Evolutionary conservation across 2,329 filamentous ascomycete species (phyloP).

Genomic region (Fusarium siculi): DNA sequence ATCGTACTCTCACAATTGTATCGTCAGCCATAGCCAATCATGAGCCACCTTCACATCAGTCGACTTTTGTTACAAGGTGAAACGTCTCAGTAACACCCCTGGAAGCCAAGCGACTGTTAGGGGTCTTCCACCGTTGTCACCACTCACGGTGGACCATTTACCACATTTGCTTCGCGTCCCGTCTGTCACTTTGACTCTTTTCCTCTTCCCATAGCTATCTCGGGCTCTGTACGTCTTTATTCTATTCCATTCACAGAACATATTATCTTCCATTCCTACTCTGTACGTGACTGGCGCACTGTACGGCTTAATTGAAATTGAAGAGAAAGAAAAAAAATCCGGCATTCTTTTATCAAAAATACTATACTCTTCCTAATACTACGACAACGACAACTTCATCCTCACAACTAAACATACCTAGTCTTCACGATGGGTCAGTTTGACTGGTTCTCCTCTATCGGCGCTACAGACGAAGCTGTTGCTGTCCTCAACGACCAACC

Average conservation of each 20-base stretch:
- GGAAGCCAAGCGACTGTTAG: constrained; percentile 28
- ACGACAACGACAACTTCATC: not conserved
- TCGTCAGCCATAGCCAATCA: constrained; percentile 31
- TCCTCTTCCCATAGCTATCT: constrained; percentile 19
- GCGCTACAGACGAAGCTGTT: constrained; percentile 67
- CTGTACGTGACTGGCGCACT: constrained; percentile 44
- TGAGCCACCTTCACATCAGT: constrained; percentile 31
- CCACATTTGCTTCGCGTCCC: constrained; percentile 42
- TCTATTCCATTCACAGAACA: constrained; percentile 6
- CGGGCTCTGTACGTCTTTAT: constrained; percentile 1
- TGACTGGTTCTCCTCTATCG: constrained; percentile 66
- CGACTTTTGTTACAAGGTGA: constrained; percentile 56
- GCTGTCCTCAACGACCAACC: constrained; percentile 71
- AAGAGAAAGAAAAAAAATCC: constrained; percentile 2
- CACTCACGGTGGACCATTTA: constrained; percentile 31
- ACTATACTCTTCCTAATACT: not conserved
- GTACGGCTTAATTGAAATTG: constrained; percentile 11
- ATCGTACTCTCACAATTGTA: not conserved
- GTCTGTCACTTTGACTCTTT: constrained; percentile 21
- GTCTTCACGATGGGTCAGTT: constrained; percentile 60
- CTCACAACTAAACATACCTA: not conserved
- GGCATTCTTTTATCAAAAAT: not conserved
- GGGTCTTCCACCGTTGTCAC: constrained; percentile 38
- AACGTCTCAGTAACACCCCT: constrained; percentile 51
- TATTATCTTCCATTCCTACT: constrained; percentile 1